phyloP scores from a whole-genome alignment of 164 flowering plant genomes.

The Aristolochia californica region DNA sequence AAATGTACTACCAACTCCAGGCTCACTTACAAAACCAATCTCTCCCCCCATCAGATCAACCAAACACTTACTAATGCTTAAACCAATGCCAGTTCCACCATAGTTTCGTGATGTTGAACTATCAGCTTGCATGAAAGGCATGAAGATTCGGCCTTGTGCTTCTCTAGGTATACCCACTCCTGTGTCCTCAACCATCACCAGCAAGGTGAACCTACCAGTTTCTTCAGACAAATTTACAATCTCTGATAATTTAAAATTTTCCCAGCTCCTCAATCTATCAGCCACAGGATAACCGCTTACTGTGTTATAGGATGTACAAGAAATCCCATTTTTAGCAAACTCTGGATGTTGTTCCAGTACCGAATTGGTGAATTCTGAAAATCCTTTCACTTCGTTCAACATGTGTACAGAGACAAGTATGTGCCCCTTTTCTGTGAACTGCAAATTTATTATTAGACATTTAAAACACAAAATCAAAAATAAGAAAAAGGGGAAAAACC shows the following conservation, averaged over 20 bases:
- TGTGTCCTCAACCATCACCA: conserved; percentile 93
- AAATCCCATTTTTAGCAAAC: conserved; percentile 13
- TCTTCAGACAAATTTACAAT: conserved; percentile 18
- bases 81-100: conserved; percentile 96
- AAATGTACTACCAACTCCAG: conserved; percentile 67
- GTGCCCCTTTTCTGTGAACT: conserved; percentile 31
- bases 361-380: conserved; percentile 23
- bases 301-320: conserved; percentile 27
- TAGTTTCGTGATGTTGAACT: conserved; percentile 84
- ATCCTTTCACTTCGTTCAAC: conserved; percentile 43
- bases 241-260: conserved; percentile 31
- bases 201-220: conserved; percentile 30
- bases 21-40: conserved; percentile 79
- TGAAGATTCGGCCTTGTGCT: conserved; percentile 73
- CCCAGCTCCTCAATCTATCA: conserved; percentile 77
- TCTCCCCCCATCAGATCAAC: conserved; percentile 88
- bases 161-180: conserved; percentile 75
- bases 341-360: conserved; percentile 33
- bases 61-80: conserved; percentile 80
- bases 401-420: conserved; percentile 77
- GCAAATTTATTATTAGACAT: conserved; percentile 1
- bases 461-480: neutral
- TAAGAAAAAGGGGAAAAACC: neutral
- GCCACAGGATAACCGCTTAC: conserved; percentile 80
- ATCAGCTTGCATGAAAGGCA: conserved; percentile 94